Conservation (phyloP, 2,329 filamentous ascomycete genomes). For the Cadophora sp. region DNA sequence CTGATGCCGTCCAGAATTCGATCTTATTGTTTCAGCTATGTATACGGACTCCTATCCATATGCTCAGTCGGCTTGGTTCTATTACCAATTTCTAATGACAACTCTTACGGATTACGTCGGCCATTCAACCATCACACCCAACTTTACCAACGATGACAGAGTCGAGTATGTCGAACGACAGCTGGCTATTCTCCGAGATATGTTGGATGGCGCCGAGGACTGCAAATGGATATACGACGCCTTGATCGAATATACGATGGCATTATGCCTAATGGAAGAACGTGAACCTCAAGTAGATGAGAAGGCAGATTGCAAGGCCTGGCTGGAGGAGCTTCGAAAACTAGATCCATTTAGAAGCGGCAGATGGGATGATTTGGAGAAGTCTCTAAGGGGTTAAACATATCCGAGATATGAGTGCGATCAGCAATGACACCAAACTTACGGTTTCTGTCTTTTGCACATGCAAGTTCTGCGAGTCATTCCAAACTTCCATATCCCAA, state of each 20-base stretch:
- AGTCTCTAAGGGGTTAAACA: conserved; percentile 15
- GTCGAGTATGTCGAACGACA: conserved; percentile 71
- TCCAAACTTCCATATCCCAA: neutral
- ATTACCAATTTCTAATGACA: conserved; percentile 86
- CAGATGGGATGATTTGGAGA: conserved; percentile 45
- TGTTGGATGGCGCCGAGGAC: conserved; percentile 69
- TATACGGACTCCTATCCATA: conserved; percentile 77
- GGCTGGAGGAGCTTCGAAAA: conserved; percentile 44
- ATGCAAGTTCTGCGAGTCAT: neutral
- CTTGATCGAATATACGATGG: conserved; percentile 75
- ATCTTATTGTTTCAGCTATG: conserved; percentile 76
- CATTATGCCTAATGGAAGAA: conserved; percentile 61
- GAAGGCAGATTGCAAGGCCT: conserved; percentile 42
- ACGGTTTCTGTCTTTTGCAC: neutral
- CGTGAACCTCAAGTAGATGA: conserved; percentile 50
- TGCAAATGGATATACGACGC: conserved; percentile 92
- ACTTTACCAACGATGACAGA: conserved; percentile 67
- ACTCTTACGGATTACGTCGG: conserved; percentile 62
- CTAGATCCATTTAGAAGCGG: conserved; percentile 45
- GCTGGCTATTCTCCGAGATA: conserved; percentile 73
- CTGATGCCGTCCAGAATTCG: conserved; percentile 65
- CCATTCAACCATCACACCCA: conserved; percentile 66
- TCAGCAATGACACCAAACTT: neutral
- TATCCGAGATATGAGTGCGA: neutral
- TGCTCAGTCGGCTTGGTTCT: conserved; percentile 97